These are phyloP conservation scores for Omphalotus olearius DNA, from an alignment of 1,284 basidiomycete species.

Conservation along the genomic window DNA sequence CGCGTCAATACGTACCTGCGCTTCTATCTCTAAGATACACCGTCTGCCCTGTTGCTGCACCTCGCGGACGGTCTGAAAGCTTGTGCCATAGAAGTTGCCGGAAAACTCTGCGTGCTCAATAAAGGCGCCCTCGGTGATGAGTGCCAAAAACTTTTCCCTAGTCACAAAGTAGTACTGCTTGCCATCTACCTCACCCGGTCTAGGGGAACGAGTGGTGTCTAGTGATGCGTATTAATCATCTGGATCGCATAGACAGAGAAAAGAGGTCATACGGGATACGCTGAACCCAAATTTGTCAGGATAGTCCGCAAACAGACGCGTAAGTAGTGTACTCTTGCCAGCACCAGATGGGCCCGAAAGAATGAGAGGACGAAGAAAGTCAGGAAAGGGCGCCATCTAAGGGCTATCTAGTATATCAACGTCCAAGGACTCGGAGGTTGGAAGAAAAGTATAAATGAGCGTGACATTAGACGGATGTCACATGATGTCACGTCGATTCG, in stretches of 20 bases:
- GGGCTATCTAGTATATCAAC: too few relatives aligned
- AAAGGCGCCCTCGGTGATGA: slow-evolving; percentile 62
- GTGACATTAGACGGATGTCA: not conserved
- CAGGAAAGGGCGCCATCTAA: slow-evolving; percentile 18
- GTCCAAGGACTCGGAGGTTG: not conserved
- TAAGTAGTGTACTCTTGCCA: slow-evolving; percentile 91
- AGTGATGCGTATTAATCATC: slow-evolving; percentile 17
- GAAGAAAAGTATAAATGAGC: not conserved
- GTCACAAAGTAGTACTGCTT: slow-evolving; percentile 77
- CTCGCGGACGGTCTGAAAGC: slow-evolving; percentile 59
- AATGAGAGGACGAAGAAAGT: slow-evolving; percentile 40
- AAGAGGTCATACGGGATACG: slow-evolving; percentile 74
- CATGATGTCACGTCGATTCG: not conserved
- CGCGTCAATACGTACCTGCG: slow-evolving; percentile 60
- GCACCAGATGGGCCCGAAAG: slow-evolving; percentile 69
- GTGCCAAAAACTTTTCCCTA: slow-evolving; percentile 55
- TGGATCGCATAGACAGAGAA: slow-evolving; percentile 13
- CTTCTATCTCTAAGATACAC: slow-evolving; percentile 96
- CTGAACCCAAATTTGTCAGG: slow-evolving; percentile 91
- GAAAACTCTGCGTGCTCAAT: slow-evolving; percentile 86
- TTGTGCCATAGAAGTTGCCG: slow-evolving; percentile 92
- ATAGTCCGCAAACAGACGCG: slow-evolving; percentile 77
- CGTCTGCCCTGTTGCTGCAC: slow-evolving; percentile 61
- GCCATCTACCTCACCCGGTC: slow-evolving; percentile 82
- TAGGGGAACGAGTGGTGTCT: slow-evolving; percentile 91